phyloP scores from a whole-genome alignment of 2,329 filamentous ascomycete genomes.

The Fonsecaea erecta region DNA sequence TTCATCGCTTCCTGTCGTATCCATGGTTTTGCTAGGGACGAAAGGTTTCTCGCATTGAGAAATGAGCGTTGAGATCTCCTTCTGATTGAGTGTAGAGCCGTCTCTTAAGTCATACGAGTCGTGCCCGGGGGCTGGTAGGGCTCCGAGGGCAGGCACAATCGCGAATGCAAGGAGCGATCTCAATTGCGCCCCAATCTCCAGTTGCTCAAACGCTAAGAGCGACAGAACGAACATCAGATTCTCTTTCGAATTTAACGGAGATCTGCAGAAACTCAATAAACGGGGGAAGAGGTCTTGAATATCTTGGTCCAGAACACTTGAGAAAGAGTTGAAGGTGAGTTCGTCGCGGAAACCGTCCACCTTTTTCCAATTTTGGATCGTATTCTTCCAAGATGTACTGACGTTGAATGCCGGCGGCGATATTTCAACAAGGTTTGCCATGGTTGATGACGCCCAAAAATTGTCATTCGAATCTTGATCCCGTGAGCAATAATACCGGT shows the following conservation, averaged over 20 bases:
- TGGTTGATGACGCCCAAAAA: not conserved
- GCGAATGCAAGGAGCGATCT: conserved; percentile 22
- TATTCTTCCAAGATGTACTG: not conserved
- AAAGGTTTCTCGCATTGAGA: conserved; percentile 13
- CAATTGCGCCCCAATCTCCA: not conserved
- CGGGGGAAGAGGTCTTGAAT: conserved; percentile 12
- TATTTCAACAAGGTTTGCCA: conserved; percentile 10
- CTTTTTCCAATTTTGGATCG: conserved; percentile 9
- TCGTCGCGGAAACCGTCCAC: conserved; percentile 20
- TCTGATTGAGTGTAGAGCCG: conserved; percentile 3
- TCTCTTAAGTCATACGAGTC: conserved; percentile 22
- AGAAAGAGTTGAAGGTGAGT: conserved; percentile 6
- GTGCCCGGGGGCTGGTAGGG: conserved; percentile 6
- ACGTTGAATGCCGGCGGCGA: conserved; percentile 21
- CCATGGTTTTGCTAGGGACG: not conserved
- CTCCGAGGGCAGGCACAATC: conserved; percentile 7
- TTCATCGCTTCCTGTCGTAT: not conserved
- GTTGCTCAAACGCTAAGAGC: conserved; percentile 21
- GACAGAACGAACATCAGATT: conserved; percentile 20
- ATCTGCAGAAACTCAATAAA: conserved; percentile 22
- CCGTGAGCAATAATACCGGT: conserved; percentile 20
- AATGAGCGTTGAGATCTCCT: conserved; percentile 8
- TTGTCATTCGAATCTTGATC: conserved; percentile 10
- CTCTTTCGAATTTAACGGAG: not conserved
- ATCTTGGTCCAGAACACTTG: conserved; percentile 11